Evolutionary conservation across 306 rosid species (phyloP).

Genomic region (Cucurbita ficifolia): DNA sequence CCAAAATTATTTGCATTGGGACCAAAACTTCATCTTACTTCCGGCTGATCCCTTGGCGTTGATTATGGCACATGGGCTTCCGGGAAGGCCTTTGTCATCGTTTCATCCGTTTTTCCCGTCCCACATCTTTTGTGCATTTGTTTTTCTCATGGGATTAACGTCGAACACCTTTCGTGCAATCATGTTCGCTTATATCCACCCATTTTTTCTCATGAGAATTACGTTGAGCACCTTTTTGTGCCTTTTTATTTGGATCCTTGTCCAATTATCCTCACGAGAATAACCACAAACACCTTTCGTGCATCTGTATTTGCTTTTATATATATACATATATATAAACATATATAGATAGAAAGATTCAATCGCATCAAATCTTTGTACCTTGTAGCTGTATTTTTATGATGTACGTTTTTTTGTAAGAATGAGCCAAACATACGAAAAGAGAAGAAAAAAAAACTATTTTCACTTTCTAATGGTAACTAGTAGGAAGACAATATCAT

Average conservation of each 20-base stretch:
- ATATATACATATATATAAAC: no score
- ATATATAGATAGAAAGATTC: no score
- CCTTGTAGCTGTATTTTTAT: no score
- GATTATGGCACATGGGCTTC: slow-evolving; percentile 74
- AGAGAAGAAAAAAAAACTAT: no score
- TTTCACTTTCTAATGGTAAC: no score
- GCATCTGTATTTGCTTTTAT: neutral
- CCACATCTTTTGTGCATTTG: neutral
- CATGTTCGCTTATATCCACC: neutral
- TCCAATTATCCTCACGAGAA: neutral
- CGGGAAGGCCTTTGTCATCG: slow-evolving; percentile 48
- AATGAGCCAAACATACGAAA: no score
- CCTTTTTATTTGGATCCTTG: neutral
- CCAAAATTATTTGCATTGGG: neutral
- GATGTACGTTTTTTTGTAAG: no score
- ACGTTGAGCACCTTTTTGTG: neutral
- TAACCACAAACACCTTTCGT: neutral
- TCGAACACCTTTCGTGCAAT: neutral
- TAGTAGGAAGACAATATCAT: no score
- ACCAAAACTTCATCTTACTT: slow-evolving; percentile 4
- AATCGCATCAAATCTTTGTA: no score
- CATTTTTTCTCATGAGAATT: neutral
- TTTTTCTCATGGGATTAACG: neutral
- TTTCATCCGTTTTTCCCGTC: neutral
- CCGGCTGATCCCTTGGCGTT: slow-evolving; percentile 51